phyloP scores from a whole-genome alignment of 2,329 filamentous ascomycete genomes.

The Metarhizium rileyi region DNA sequence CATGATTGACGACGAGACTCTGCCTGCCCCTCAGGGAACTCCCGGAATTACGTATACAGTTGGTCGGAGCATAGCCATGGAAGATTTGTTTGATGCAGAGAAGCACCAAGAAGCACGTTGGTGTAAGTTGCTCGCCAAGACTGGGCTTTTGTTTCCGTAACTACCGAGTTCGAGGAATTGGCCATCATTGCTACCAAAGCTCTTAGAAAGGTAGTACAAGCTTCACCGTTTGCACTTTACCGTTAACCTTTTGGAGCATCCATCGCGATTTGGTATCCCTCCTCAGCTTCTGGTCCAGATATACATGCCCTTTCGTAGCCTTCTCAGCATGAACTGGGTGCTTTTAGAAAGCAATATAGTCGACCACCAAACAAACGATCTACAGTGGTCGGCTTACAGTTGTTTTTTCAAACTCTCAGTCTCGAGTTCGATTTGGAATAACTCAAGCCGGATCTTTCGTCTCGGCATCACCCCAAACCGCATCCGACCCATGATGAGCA shows the following conservation, averaged over 20 bases:
- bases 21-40: constrained; percentile 8
- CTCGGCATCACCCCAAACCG: background rate
- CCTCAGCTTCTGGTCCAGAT: too few species aligned
- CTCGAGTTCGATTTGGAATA: background rate
- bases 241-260: too few species aligned
- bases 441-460: background rate
- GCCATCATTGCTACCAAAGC: constrained; percentile 11
- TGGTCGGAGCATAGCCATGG: constrained; percentile 15
- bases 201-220: background rate
- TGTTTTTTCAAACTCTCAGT: background rate
- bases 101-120: constrained; percentile 16
- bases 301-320: too few species aligned
- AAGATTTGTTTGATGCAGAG: constrained; percentile 15
- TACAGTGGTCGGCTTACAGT: too few species aligned
- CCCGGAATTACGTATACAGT: constrained; percentile 14
- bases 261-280: too few species aligned
- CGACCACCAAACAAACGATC: too few species aligned
- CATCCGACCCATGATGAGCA: too few species aligned
- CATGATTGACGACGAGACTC: constrained; percentile 16
- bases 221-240: too few species aligned
- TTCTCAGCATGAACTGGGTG: too few species aligned
- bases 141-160: constrained; percentile 13
- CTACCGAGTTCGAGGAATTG: constrained; percentile 13
- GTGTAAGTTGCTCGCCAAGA: constrained; percentile 11
- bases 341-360: too few species aligned